Percentiles rank a stretch among this genome's conserved stretches.
phyloP scores from a whole-genome alignment of 75 land plant species.

The Larix kaempferi region DNA sequence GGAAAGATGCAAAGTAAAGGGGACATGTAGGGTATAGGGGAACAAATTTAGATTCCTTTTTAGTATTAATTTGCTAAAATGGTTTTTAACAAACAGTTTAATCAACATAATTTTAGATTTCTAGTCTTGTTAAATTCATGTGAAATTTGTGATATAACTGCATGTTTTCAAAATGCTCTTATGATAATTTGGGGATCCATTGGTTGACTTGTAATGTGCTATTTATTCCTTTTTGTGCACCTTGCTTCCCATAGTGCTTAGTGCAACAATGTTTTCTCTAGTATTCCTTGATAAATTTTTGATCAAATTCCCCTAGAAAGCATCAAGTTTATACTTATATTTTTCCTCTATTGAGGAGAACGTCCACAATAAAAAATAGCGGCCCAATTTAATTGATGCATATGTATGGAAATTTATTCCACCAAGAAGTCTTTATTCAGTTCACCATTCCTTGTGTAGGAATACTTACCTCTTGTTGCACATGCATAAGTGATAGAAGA shows the following conservation, averaged over 20 bases:
- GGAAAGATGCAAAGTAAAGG: too few species aligned
- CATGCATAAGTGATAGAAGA: conserved; percentile 70
- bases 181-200: too few species aligned
- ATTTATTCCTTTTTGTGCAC: conserved; percentile 76
- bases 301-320: conserved; percentile 73
- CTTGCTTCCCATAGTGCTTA: conserved; percentile 76
- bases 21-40: too few species aligned
- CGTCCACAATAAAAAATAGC: conserved; percentile 39
- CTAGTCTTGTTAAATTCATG: too few species aligned
- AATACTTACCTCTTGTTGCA: conserved; percentile 76
- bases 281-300: conserved; percentile 89
- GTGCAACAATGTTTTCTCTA: conserved; percentile 91
- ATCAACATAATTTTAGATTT: too few species aligned
- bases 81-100: too few species aligned
- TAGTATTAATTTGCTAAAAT: too few species aligned
- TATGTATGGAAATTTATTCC: conserved; percentile 29
- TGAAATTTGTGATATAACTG: too few species aligned
- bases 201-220: conserved; percentile 77
- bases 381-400: conserved; percentile 17
- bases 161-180: too few species aligned
- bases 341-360: conserved; percentile 75
- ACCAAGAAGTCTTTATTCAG: conserved; percentile 45
- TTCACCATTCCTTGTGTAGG: conserved; percentile 54
- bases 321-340: conserved; percentile 25
- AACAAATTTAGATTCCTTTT: too few species aligned